Evolutionary conservation across 768 basidiomycete genomes (phyloP).

Genomic region (Lanmaoa pseudosensibilis): DNA sequence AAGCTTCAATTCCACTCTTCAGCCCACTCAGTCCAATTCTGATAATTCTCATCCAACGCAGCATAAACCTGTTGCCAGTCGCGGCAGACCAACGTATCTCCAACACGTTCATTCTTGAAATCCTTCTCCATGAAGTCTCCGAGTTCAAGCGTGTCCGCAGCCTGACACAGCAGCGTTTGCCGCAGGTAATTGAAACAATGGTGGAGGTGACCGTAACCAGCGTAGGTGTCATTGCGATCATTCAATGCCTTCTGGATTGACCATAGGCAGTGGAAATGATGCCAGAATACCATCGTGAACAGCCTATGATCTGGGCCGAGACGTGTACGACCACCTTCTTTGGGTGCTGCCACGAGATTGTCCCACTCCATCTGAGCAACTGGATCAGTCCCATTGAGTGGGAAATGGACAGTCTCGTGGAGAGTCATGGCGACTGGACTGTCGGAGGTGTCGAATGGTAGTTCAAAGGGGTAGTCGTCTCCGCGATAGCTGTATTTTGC

Average conservation of each 20-base stretch:
- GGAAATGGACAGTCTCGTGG: constrained; percentile 12
- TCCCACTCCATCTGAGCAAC: too few species aligned
- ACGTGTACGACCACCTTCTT: too few species aligned
- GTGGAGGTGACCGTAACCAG: constrained; percentile 9
- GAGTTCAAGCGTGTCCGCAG: constrained; percentile 15
- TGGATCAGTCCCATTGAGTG: too few species aligned
- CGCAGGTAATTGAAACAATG: constrained; percentile 18
- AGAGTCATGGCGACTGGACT: too few species aligned
- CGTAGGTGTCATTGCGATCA: constrained; percentile 6
- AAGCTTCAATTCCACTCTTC: constrained; percentile 6
- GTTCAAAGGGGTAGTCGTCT: too few species aligned
- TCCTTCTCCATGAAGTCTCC: too few species aligned
- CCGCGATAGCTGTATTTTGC: not conserved
- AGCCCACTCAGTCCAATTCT: constrained; percentile 9
- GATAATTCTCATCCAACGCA: constrained; percentile 6
- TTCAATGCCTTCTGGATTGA: too few species aligned
- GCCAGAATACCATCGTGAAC: too few species aligned
- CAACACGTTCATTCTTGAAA: constrained; percentile 1
- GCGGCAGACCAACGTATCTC: constrained; percentile 11
- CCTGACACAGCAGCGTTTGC: constrained; percentile 13
- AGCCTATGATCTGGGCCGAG: too few species aligned
- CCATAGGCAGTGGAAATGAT: too few species aligned
- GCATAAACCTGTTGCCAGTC: constrained; percentile 9
- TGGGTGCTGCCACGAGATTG: too few species aligned
- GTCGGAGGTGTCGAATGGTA: too few species aligned